Percentiles rank a stretch among this genome's conserved stretches.
Conservation (phyloP, 2,329 filamentous ascomycete species). For the Volutella citrinella region DNA sequence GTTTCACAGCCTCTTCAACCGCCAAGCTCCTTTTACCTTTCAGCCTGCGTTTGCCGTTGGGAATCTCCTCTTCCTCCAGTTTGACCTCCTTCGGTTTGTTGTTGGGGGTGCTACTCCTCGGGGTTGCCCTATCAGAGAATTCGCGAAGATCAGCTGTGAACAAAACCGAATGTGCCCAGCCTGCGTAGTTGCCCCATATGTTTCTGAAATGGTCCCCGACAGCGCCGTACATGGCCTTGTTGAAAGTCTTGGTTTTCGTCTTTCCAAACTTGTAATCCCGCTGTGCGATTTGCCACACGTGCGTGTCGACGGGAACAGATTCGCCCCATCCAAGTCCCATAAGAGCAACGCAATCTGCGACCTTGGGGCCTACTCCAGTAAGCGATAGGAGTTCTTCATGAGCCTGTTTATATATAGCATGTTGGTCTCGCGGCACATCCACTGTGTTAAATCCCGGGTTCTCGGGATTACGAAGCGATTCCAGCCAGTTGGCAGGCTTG, state of each 20-base stretch:
- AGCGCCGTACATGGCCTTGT: constrained; percentile 83
- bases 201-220: constrained; percentile 85
- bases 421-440: constrained; percentile 42
- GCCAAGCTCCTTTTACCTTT: constrained; percentile 16
- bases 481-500: constrained; percentile 71
- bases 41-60: too few relatives aligned
- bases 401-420: constrained; percentile 70
- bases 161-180: constrained; percentile 95
- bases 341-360: constrained; percentile 92
- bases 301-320: constrained; percentile 92
- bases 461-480: constrained; percentile 74
- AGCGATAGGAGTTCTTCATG: constrained; percentile 77
- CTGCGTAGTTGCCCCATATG: constrained; percentile 90
- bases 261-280: constrained; percentile 93
- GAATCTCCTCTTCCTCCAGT: too few relatives aligned
- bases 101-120: too few relatives aligned
- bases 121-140: constrained; percentile 69
- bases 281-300: constrained; percentile 98
- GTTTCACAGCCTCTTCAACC: constrained; percentile 9
- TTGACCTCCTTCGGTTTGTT: too few relatives aligned
- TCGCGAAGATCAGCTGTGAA: constrained; percentile 90
- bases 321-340: constrained; percentile 97
- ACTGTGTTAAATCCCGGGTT: constrained; percentile 53
- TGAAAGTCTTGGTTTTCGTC: constrained; percentile 79
- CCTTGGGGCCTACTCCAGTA: constrained; percentile 91